A percentile compares a stretch with the other conserved stretches of the same genome.
phyloP scores from a whole-genome alignment of 495 filamentous ascomycete species.

The Neurospora sp. region DNA sequence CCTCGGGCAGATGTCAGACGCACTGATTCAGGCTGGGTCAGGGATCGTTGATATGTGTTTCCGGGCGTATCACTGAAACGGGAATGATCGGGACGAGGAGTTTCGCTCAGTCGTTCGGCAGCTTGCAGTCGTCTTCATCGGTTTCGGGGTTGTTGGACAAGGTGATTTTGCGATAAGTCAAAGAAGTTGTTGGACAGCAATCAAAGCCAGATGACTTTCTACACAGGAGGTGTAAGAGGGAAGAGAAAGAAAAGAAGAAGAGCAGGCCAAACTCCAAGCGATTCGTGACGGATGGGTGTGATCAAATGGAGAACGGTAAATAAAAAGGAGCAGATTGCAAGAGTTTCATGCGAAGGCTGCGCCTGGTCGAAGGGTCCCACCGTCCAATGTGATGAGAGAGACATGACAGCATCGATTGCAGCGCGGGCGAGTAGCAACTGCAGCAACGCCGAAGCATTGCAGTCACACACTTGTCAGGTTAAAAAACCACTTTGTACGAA shows the following conservation, averaged over 20 bases:
- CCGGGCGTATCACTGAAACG: background rate
- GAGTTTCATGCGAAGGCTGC: background rate
- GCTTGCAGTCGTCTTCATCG: background rate
- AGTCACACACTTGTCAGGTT: background rate
- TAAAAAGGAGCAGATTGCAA: background rate
- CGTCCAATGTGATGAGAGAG: background rate
- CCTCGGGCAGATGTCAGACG: background rate
- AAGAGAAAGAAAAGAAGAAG: background rate
- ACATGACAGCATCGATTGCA: background rate
- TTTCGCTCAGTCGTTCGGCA: background rate
- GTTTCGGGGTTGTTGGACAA: background rate
- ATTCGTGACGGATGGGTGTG: background rate
- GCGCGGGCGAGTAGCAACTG: background rate
- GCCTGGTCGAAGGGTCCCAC: background rate
- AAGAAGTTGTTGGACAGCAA: background rate
- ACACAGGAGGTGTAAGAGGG: background rate
- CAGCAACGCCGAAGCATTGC: background rate
- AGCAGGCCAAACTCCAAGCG: background rate
- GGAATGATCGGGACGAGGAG: background rate
- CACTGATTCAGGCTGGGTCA: background rate
- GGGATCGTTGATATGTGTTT: background rate
- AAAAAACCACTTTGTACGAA: background rate
- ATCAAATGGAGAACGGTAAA: background rate
- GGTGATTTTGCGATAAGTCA: background rate
- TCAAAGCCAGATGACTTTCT: background rate